Percentiles rank a stretch among this genome's conserved stretches.
phyloP scores from a whole-genome alignment of 2,329 filamentous ascomycete genomes.

The Aureobasidium sp. region DNA sequence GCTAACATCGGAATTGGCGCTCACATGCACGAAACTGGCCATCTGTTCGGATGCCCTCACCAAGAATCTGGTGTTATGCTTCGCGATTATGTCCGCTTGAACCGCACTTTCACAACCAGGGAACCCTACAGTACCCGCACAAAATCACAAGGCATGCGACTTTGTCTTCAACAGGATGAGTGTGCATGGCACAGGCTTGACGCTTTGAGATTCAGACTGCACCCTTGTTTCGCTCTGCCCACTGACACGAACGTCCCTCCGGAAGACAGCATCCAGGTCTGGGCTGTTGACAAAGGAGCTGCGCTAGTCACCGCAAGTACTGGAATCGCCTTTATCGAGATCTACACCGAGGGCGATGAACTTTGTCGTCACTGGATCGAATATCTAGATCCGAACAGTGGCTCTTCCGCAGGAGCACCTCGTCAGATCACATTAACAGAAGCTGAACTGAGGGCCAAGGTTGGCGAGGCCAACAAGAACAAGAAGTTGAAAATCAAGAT shows the following conservation, averaged over 20 bases:
- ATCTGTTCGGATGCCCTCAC: conserved; percentile 82
- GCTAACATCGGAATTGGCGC: conserved; percentile 90
- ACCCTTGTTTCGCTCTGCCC: conserved; percentile 81
- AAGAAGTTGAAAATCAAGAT: conserved; percentile 60
- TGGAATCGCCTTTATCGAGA: conserved; percentile 77
- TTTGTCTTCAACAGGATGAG: conserved; percentile 70
- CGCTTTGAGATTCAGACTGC: conserved; percentile 76
- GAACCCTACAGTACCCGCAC: conserved; percentile 85
- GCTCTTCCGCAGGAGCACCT: conserved; percentile 48
- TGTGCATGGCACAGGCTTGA: conserved; percentile 89
- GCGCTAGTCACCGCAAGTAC: conserved; percentile 70
- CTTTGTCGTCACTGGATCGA: conserved; percentile 76
- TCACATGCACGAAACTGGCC: conserved; percentile 84
- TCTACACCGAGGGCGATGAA: conserved; percentile 69
- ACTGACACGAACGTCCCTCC: conserved; percentile 54
- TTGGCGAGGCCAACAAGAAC: conserved; percentile 67
- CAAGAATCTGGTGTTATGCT: conserved; percentile 90
- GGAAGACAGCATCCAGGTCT: conserved; percentile 77
- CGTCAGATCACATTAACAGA: conserved; percentile 70
- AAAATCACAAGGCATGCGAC: conserved; percentile 65
- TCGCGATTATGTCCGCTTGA: conserved; percentile 75
- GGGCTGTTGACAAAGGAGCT: conserved; percentile 69
- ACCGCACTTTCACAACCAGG: conserved; percentile 70
- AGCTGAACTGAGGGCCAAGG: conserved; percentile 58
- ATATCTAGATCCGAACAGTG: conserved; percentile 55